These are phyloP conservation scores for Coemansia sp. DNA, from an alignment of 192 early-diverging fungal genomes.

Conservation along the genomic window DNA sequence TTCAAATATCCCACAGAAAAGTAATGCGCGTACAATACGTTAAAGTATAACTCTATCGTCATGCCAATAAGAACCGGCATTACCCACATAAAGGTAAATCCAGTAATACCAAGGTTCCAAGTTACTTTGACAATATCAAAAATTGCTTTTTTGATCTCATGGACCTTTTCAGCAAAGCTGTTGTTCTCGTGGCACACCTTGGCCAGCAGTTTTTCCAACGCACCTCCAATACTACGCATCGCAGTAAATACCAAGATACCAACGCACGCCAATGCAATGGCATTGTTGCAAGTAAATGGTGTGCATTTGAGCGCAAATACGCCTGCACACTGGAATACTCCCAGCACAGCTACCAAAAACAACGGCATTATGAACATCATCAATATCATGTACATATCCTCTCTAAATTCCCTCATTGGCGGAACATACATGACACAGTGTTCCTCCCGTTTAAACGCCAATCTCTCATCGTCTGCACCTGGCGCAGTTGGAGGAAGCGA, in stretches of 20 bases:
- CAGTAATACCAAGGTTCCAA: background rate
- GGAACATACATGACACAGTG: conserved; percentile 11
- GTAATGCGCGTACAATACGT: conserved; percentile 2
- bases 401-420: background rate
- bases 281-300: background rate
- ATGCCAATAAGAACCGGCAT: background rate
- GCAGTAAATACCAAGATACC: background rate
- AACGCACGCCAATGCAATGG: background rate
- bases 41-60: background rate
- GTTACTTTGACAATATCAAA: background rate
- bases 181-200: background rate
- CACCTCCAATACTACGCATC: background rate
- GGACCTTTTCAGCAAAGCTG: background rate
- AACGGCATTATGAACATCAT: background rate
- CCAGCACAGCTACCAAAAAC: background rate
- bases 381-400: background rate
- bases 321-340: background rate
- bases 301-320: background rate
- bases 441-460: conserved; percentile 6
- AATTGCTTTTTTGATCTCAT: background rate
- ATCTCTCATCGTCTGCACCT: background rate
- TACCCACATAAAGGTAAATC: background rate
- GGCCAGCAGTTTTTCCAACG: background rate
- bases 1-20: background rate
- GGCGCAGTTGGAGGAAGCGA: background rate